These are phyloP conservation scores for Sugiyamaella xylanicola DNA, from an alignment of 1,139 yeast species.

Conservation along the genomic window DNA sequence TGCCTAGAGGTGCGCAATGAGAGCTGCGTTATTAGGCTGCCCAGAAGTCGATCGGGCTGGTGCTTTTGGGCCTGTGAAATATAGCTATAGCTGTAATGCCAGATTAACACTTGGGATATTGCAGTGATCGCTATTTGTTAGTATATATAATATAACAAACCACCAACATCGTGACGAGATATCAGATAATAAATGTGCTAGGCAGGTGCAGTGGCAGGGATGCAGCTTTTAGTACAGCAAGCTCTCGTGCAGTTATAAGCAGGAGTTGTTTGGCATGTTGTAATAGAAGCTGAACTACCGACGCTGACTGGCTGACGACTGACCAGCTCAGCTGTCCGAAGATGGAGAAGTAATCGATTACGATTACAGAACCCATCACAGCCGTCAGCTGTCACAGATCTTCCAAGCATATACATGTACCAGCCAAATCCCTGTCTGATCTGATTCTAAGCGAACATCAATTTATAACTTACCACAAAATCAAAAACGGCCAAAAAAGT, in stretches of 20 bases:
- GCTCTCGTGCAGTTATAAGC: neutral
- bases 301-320: too few species aligned
- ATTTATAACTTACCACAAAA: neutral
- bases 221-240: neutral
- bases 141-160: neutral
- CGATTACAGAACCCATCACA: neutral
- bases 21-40: neutral
- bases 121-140: neutral
- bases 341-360: neutral
- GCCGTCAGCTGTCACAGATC: constrained; percentile 2
- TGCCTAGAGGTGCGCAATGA: neutral
- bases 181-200: neutral
- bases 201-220: neutral
- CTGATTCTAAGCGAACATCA: too few species aligned
- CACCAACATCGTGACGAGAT: neutral
- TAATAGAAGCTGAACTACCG: too few species aligned
- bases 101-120: neutral
- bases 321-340: neutral
- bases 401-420: neutral
- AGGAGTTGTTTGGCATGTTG: neutral
- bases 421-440: too few species aligned
- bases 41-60: neutral
- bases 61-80: neutral
- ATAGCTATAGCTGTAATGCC: neutral
- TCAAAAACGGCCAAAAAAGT: neutral